Evolutionary conservation across 805 yeast species (phyloP).

Genomic region (Debaryomyces castellii): DNA sequence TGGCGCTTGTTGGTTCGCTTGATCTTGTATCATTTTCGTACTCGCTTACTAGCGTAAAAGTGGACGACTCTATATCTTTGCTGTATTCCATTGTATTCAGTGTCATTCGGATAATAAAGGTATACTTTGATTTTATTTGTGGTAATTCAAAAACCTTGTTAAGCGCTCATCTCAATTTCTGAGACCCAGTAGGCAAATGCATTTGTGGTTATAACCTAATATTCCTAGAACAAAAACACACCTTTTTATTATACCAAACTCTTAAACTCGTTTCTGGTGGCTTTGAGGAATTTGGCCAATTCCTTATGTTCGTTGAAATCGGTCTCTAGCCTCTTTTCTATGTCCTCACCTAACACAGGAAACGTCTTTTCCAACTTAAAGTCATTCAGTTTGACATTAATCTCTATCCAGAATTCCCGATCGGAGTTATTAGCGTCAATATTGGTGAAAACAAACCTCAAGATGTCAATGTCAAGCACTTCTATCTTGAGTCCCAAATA

Average conservation of each 20-base stretch:
- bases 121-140: no score
- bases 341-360: constrained; percentile 35
- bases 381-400: constrained; percentile 45
- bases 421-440: constrained; percentile 45
- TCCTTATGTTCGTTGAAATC: constrained; percentile 27
- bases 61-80: not conserved
- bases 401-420: constrained; percentile 40
- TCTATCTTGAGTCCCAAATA: constrained; percentile 56
- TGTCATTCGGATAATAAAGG: no score
- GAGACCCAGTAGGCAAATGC: no score
- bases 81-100: not conserved
- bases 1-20: no score
- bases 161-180: not conserved
- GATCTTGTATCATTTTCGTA: not conserved
- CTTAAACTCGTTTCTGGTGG: constrained; percentile 9
- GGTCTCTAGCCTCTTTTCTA: constrained; percentile 12
- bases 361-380: constrained; percentile 35
- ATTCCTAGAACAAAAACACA: no score
- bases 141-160: not conserved
- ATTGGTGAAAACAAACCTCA: constrained; percentile 50
- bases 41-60: not conserved
- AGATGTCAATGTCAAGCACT: constrained; percentile 45
- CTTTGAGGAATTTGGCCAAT: constrained; percentile 24
- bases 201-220: no score
- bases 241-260: constrained; percentile 4